Evolutionary conservation across 83 land plant species (phyloP), one percentile per base, ranked within the genome.

Genomic region (Diphasiastrum complanatum): DNA sequence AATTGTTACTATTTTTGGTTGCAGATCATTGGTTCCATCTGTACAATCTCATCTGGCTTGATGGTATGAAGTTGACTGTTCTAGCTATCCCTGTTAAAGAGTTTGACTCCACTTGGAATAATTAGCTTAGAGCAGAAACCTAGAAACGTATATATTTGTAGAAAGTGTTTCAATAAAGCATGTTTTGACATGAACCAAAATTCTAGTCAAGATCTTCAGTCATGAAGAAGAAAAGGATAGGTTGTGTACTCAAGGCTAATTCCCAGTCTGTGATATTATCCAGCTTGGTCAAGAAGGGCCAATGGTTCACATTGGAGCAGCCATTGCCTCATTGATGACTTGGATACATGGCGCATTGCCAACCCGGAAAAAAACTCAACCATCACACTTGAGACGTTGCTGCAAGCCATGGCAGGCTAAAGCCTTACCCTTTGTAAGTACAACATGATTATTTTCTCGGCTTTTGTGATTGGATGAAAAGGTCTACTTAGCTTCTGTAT

Each of bases 231-330:
- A n/a, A n/a, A n/a, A n/a, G n/a, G n/a, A n/a, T n/a, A n/a, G n/a
- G n/a, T n/a, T n/a, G n/a, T n/a, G n/a, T n/a, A n/a, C n/a, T n/a
- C n/a, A n/a, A n/a, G n/a, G n/a, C n/a, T n/a, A n/a, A n/a, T n/a
- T n/a, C n/a, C n/a, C n/a, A n/a, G n/a, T n/a, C n/a, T n/a, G n/a
- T n/a, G n/a, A n/a, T n/a, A n/a, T n/a, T n/a, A n/a, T n/a, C n/a
- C 58, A 54, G 58, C 25, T 54, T 28, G 58, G 58, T 28, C 58
- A 54, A 28, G 58, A 54, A n/a, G 58, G 25, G 24, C 58, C 58
- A 22, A 54, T 54, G 58, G 58, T 54, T 4, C 58, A 54, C 33
- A 54, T 54, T 54, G 58, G 58, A 6, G 58, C 58, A 25, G 58
- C 58, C 36, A 25, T 54, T 28, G 58, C 58, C 6, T 54, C 58